phyloP scores from a whole-genome alignment of 2,329 filamentous ascomycete genomes.

The Calycina marina region DNA sequence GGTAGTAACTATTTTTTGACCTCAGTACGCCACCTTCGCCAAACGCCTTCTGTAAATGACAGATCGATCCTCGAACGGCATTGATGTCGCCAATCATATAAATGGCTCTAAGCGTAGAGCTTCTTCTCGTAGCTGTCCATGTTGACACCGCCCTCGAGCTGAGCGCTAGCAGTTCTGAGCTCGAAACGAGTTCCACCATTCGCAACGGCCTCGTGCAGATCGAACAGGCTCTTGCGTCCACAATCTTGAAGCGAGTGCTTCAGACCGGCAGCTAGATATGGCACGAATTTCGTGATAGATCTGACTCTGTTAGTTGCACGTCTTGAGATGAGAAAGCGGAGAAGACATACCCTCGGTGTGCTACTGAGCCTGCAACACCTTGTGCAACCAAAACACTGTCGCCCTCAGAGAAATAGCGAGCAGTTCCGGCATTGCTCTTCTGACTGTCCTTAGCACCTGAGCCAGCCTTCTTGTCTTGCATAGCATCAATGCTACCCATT shows the following conservation, averaged over 20 bases:
- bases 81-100: background rate
- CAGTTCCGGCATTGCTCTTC: constrained; percentile 85
- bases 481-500: constrained; percentile 97
- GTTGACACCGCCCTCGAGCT: constrained; percentile 93
- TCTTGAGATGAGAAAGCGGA: background rate
- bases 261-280: constrained; percentile 86
- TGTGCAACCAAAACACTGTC: constrained; percentile 91
- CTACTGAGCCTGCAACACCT: constrained; percentile 79
- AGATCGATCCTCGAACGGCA: too few species aligned
- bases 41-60: too few species aligned
- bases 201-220: constrained; percentile 61
- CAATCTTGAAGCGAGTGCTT: constrained; percentile 98
- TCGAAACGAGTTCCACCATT: constrained; percentile 78
- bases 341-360: constrained; percentile 47
- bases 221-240: constrained; percentile 65
- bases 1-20: too few species aligned
- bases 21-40: too few species aligned
- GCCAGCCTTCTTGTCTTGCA: constrained; percentile 97
- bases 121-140: constrained; percentile 99
- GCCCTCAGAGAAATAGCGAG: constrained; percentile 95
- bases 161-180: constrained; percentile 82
- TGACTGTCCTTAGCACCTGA: constrained; percentile 61
- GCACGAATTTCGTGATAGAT: constrained; percentile 86
- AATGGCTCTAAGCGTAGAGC: constrained; percentile 73
- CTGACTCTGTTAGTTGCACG: constrained; percentile 5